Percentiles rank a stretch among this genome's conserved stretches.
Conservation (phyloP, 2,329 filamentous ascomycete genomes). For the Verticillium albo-atrum region DNA sequence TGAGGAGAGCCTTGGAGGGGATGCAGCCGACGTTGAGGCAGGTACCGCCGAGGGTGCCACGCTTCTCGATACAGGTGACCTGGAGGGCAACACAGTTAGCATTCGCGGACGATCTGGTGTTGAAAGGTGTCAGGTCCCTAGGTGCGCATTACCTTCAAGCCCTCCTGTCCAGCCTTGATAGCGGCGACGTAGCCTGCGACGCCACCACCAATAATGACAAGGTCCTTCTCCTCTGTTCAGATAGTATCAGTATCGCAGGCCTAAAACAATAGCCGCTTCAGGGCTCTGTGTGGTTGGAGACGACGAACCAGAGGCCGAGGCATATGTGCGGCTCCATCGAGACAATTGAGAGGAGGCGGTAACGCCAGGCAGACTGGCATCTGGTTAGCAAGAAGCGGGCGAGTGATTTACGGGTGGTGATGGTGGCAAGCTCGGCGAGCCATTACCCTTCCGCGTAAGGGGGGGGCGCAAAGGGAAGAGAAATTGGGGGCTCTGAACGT, state of each 20-base stretch:
- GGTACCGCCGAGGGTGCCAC: constrained; percentile 88
- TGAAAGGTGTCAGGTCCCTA: constrained; percentile 1
- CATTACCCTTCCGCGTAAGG: neutral
- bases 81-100: constrained; percentile 30
- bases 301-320: constrained; percentile 50
- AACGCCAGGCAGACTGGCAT: constrained; percentile 43
- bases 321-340: constrained; percentile 55
- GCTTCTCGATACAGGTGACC: constrained; percentile 98
- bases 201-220: constrained; percentile 96
- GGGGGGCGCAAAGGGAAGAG: neutral
- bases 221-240: constrained; percentile 77
- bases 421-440: neutral
- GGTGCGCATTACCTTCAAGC: constrained; percentile 69
- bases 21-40: constrained; percentile 99
- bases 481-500: constrained; percentile 23
- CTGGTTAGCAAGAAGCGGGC: constrained; percentile 2
- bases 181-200: constrained; percentile 98
- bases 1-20: constrained; percentile 97
- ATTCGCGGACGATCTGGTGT: neutral
- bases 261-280: constrained; percentile 13
- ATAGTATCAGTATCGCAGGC: constrained; percentile 13
- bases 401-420: constrained; percentile 14
- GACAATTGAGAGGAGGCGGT: constrained; percentile 39
- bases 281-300: neutral
- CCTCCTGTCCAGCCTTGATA: constrained; percentile 97